Conservation (phyloP, 1,284 basidiomycete genomes). For the Irpex rosettiformis region DNA sequence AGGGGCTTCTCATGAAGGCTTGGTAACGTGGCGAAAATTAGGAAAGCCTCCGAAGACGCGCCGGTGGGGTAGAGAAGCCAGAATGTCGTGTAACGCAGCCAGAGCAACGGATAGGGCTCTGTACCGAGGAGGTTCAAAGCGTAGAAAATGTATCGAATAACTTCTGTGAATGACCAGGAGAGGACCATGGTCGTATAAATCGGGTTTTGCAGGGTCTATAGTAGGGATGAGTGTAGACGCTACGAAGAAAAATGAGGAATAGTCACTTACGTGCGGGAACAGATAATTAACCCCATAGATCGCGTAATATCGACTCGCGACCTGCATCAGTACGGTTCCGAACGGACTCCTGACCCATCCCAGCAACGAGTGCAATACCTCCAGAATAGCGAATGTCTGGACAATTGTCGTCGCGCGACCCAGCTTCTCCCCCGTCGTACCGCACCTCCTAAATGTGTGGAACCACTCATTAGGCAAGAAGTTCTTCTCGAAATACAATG, state of each 20-base stretch:
- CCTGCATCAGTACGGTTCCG: slow-evolving; percentile 83
- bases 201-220: slow-evolving; percentile 71
- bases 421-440: slow-evolving; percentile 52
- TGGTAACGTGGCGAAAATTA: slow-evolving; percentile 73
- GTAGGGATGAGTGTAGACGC: slow-evolving; percentile 11
- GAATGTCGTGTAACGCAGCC: slow-evolving; percentile 88
- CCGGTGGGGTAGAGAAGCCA: slow-evolving; percentile 92
- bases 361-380: slow-evolving; percentile 79
- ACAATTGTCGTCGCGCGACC: slow-evolving; percentile 69
- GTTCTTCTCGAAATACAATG: slow-evolving; percentile 20
- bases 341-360: slow-evolving; percentile 85
- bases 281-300: slow-evolving; percentile 83
- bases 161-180: slow-evolving; percentile 92
- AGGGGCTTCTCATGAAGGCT: slow-evolving; percentile 14
- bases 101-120: slow-evolving; percentile 49
- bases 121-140: slow-evolving; percentile 61
- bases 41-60: slow-evolving; percentile 85
- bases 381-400: slow-evolving; percentile 79
- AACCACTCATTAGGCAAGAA: slow-evolving; percentile 26
- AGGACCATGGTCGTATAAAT: slow-evolving; percentile 90
- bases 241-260: neutral
- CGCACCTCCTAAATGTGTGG: slow-evolving; percentile 29
- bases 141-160: slow-evolving; percentile 93
- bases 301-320: slow-evolving; percentile 81
- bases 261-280: slow-evolving; percentile 43